Base-by-base conservation (phyloP, 1,284 basidiomycete species). In the Leccinum pseudoinsigne region DNA sequence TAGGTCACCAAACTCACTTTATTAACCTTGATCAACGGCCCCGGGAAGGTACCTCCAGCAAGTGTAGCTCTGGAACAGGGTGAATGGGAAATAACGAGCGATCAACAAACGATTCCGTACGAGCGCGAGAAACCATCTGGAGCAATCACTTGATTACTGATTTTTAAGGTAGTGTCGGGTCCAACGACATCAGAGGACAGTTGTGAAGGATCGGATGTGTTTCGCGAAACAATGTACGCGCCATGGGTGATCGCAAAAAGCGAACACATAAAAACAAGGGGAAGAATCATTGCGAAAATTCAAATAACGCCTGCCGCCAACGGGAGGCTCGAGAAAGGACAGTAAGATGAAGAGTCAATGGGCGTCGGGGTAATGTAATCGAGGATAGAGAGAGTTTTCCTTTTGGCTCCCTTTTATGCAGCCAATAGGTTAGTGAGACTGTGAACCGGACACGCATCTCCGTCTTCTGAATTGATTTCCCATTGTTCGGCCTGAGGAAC, bases 111-210 rank as follows among this genome's bases (percentile, higher is more conserved):
- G 4, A 28, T 23, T 50, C 68, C 72, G 18, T 62, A 81, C 76
- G 70, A 72, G 50, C 79, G 78, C 58, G 61, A 56, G 62, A 75
- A 80, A 28, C 81, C 81, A 71, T 82, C 80, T 4, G 80, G 81
- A 8, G 75, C 62, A 55, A 82, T 71, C 36, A 68, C 63, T 16
- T 55, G 60, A 61, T 82, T 82, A 21, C 67, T 68, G 23, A 81
- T 76, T 21, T 71, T 65, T 5, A 81, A 31, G 54, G 73, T 68
- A n/a, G 69, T 69, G 26, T 60, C 62, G 6, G 78, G 71, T 18
- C 76, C 78, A 31, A 80, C 61, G 28, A 38, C 34, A 23, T 56
- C n/a, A n/a, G 53, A 54, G 9, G 53, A 31, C 21, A 11, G 28
- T 31, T 31, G 28, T 26, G 23, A 51, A 51, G 50, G 50, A 51